phyloP scores from a whole-genome alignment of 768 basidiomycete genomes.

The Lactarius deliciosus region DNA sequence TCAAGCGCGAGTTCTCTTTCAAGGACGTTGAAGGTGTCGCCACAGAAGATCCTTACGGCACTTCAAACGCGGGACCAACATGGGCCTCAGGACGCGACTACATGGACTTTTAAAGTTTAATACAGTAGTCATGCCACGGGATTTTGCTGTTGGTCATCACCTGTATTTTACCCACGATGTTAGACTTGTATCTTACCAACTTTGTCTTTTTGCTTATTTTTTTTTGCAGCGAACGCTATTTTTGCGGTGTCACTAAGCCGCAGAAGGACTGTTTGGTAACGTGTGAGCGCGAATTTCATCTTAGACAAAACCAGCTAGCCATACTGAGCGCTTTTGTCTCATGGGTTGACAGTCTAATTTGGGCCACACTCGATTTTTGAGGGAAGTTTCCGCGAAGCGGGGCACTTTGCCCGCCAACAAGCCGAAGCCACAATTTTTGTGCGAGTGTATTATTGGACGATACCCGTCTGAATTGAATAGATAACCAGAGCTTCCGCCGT shows the following conservation, averaged over 20 bases:
- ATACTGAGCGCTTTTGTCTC: not conserved
- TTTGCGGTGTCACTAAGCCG: not conserved
- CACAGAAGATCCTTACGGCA: slow-evolving; percentile 37
- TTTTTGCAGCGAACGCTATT: not conserved
- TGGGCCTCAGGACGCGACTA: slow-evolving; percentile 33
- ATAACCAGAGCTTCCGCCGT: not conserved
- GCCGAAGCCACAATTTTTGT: not conserved
- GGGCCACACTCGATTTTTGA: not conserved
- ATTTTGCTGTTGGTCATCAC: slow-evolving; percentile 17
- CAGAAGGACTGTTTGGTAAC: not conserved
- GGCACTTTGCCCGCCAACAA: not conserved
- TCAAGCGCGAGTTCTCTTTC: slow-evolving; percentile 80
- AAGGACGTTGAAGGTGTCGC: slow-evolving; percentile 60
- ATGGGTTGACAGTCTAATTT: not conserved
- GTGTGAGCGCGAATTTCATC: not conserved
- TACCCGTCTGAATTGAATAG: not conserved
- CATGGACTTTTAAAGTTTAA: slow-evolving; percentile 31
- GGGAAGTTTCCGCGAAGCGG: not conserved
- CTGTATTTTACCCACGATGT: slow-evolving; percentile 18
- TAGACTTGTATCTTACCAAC: slow-evolving; percentile 17
- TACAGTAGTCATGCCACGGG: not conserved
- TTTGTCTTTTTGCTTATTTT: not conserved
- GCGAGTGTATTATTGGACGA: too few species aligned
- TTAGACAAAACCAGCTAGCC: not conserved
- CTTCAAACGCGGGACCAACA: slow-evolving; percentile 25